Base-by-base conservation (phyloP, 1,284 basidiomycete genomes). In the Apiotrichum porosum region DNA sequence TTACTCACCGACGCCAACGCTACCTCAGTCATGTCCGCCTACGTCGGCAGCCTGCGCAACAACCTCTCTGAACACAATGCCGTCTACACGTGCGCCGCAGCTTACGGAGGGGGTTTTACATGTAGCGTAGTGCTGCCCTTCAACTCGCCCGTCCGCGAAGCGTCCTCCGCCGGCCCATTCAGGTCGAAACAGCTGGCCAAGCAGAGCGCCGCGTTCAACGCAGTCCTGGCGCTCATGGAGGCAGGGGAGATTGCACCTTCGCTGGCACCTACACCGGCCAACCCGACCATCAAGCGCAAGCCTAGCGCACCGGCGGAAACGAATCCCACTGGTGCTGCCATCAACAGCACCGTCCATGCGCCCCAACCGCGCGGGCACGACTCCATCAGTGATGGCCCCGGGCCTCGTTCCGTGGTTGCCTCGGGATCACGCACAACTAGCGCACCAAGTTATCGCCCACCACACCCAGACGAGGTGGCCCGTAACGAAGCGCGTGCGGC, bases 201-300 rank as follows among this genome's bases (percentile, higher is more conserved):
- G 49, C 50, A 49, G 17, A 41, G 41, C 17, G 63, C 60, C 2
- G 36, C 52, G 1, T 47, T 46, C 32, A 44, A 53, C n/a, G 47
- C 48, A 13, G 48, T 56, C n/a, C 33, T 32, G n/a, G 42, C 19
- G 15, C 48, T 65, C 17, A 40, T 54, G 3, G 37, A 38, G 1
- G 48, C 42, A 1, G 58, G 58, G 12, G 63, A 63, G 44, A 40
- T 65, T n/a, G 54, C 54, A 13, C 34, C 37, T 9, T 18, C 47
- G 9, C 50, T 60, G 26, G 18, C 15, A 1, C 61, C 61, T 1
- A 58, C 47, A 1, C 60, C 60, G 2, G 23, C 47, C 3, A 49
- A 42, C 15, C 54, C 54, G 1, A 32, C 46, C 6, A 32, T 18
- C 18, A 48, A 46, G 23, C 22, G 14, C 9, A 49, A 42, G 33